These are phyloP conservation scores for Kodamaea sp. DNA, from an alignment of 1,139 yeast genomes.

Conservation along the genomic window DNA sequence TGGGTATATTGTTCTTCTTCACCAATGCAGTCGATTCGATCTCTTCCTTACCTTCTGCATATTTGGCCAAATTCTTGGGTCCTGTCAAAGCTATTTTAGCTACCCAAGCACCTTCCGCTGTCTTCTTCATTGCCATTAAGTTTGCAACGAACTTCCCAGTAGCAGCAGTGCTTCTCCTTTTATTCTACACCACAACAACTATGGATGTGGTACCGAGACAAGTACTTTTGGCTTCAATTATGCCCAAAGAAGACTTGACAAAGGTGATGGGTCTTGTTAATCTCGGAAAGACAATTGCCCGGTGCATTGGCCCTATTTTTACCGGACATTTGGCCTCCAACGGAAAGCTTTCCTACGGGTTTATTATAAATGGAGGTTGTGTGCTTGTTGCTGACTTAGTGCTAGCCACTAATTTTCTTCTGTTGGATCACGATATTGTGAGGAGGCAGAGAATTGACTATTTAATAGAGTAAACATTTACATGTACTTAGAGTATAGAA, in stretches of 20 bases:
- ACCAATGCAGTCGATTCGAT: constrained; percentile 61
- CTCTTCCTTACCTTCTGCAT: constrained; percentile 71
- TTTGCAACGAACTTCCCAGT: constrained; percentile 21
- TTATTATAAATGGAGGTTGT: constrained; percentile 61
- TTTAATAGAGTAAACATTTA: constrained; percentile 1
- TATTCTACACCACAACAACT: constrained; percentile 59
- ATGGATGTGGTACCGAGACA: constrained; percentile 95
- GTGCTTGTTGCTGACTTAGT: constrained; percentile 47
- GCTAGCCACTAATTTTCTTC: constrained; percentile 41
- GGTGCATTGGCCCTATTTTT: constrained; percentile 77
- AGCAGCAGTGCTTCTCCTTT: constrained; percentile 54
- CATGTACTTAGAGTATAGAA: too few species aligned
- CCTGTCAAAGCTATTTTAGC: constrained; percentile 74
- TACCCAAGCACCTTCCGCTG: constrained; percentile 81
- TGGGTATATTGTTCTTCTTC: constrained; percentile 59
- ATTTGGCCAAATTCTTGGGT: constrained; percentile 65
- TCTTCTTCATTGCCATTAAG: constrained; percentile 48
- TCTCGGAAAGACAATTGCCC: constrained; percentile 80
- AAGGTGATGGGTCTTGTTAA: constrained; percentile 84
- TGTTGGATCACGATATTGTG: constrained; percentile 38
- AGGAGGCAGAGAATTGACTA: constrained; percentile 21
- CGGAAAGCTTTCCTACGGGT: constrained; percentile 56
- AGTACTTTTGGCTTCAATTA: constrained; percentile 67
- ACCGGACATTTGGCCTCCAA: constrained; percentile 71
- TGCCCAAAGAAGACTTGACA: constrained; percentile 64